phyloP scores from a whole-genome alignment of 139 green algal species.

The Ulvella scutata region DNA sequence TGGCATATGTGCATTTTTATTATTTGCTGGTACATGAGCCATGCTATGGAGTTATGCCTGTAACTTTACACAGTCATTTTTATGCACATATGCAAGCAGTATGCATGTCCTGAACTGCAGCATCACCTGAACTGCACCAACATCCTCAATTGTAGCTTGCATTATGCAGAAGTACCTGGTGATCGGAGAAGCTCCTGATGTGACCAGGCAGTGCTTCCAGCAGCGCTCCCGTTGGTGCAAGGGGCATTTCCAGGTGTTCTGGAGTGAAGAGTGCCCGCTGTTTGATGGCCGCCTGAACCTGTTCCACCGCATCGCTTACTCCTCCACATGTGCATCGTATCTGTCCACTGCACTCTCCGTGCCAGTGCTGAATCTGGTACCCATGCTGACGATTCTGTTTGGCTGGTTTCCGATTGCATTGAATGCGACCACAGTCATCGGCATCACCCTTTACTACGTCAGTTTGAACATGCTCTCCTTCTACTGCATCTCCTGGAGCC shows the following conservation, averaged over 20 bases:
- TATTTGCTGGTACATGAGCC: background rate
- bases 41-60: background rate
- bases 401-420: slow-evolving; percentile 15
- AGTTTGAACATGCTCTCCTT: background rate
- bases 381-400: slow-evolving; percentile 27
- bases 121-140: too few species aligned
- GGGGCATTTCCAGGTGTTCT: slow-evolving; percentile 54
- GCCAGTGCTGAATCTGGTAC: slow-evolving; percentile 30
- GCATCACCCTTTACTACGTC: slow-evolving; percentile 7
- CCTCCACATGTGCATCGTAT: background rate
- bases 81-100: background rate
- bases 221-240: slow-evolving; percentile 72
- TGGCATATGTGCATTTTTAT: background rate
- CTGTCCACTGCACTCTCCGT: slow-evolving; percentile 3
- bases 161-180: slow-evolving; percentile 63
- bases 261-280: slow-evolving; percentile 16
- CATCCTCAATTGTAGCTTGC: background rate
- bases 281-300: slow-evolving; percentile 20
- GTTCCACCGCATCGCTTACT: background rate
- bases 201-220: slow-evolving; percentile 67
- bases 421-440: slow-evolving; percentile 6
- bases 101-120: slow-evolving; percentile 9
- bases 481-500: background rate
- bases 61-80: background rate
- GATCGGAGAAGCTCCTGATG: slow-evolving; percentile 60